Conservation (phyloP, 495 filamentous ascomycete species). For the Tuber calosporum region DNA sequence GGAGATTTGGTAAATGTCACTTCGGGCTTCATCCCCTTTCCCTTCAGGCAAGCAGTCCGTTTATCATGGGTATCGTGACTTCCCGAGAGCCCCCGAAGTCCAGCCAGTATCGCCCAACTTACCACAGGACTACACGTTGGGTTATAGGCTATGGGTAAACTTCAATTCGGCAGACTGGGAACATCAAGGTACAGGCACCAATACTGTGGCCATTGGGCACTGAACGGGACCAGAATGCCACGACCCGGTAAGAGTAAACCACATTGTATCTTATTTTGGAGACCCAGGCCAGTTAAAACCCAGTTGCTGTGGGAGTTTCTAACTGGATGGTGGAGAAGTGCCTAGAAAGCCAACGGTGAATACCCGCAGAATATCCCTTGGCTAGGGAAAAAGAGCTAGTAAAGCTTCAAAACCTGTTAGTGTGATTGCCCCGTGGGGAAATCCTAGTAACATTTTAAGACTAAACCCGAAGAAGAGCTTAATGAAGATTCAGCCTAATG, state of each 20-base stretch:
- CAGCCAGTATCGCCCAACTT: background rate
- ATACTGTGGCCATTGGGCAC: background rate
- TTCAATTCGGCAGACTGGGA: background rate
- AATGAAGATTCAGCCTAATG: background rate
- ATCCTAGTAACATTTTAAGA: background rate
- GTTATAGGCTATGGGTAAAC: background rate
- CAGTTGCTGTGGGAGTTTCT: background rate
- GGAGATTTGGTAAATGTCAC: background rate
- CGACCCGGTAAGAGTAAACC: background rate
- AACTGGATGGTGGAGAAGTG: background rate
- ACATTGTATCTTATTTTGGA: background rate
- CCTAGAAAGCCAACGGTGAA: background rate
- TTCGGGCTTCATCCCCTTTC: background rate
- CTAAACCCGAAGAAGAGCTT: background rate
- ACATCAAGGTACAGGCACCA: background rate
- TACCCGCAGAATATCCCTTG: background rate
- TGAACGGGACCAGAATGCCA: background rate
- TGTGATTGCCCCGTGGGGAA: background rate
- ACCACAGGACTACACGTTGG: background rate
- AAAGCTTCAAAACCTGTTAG: background rate
- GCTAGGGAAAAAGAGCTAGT: background rate
- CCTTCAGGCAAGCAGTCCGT: background rate
- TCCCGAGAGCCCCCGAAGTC: background rate
- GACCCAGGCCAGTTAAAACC: background rate
- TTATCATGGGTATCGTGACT: background rate